A percentile compares a stretch with the other conserved stretches of the same genome.
Conservation (phyloP, 2,329 filamentous ascomycete species). For the Dichotomopilus funicola region DNA sequence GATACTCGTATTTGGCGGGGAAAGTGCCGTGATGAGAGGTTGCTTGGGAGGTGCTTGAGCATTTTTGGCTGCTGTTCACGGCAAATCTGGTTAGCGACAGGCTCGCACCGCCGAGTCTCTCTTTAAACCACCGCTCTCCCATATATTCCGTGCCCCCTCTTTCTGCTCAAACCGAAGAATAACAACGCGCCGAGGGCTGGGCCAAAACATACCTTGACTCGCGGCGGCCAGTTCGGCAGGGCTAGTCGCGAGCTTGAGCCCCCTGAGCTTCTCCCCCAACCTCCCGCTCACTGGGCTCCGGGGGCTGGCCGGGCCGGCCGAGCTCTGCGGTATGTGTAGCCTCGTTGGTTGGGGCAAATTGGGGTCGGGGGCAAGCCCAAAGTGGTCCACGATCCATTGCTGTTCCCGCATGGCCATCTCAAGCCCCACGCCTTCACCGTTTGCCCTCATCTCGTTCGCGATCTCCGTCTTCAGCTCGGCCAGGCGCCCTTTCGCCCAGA, state of each 20-base stretch:
- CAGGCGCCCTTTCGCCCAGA: slow-evolving; percentile 81
- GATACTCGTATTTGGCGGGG: slow-evolving; percentile 56
- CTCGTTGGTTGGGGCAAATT: slow-evolving; percentile 19
- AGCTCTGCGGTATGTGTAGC: slow-evolving; percentile 25
- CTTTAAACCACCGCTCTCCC: too few species aligned
- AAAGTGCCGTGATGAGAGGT: slow-evolving; percentile 33
- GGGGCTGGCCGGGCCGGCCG: slow-evolving; percentile 31
- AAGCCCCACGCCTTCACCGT: slow-evolving; percentile 74
- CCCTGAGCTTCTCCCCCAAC: slow-evolving; percentile 71
- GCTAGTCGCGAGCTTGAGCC: slow-evolving; percentile 70
- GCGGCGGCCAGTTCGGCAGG: slow-evolving; percentile 54
- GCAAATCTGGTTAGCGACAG: not conserved
- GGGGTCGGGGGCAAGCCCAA: slow-evolving; percentile 49
- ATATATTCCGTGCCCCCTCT: too few species aligned
- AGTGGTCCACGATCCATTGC: slow-evolving; percentile 78
- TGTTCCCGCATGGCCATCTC: slow-evolving; percentile 80
- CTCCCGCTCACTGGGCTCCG: slow-evolving; percentile 60
- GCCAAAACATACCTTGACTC: slow-evolving; percentile 41
- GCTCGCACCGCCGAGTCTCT: slow-evolving; percentile 20
- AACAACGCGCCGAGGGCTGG: not conserved
- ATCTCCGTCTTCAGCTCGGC: slow-evolving; percentile 73
- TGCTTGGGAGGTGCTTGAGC: slow-evolving; percentile 15
- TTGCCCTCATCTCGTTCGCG: slow-evolving; percentile 61
- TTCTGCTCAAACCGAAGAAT: not conserved
- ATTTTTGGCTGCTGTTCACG: slow-evolving; percentile 15